Conservation (phyloP, 257 asterid genomes). For the Petrea volubilis region DNA sequence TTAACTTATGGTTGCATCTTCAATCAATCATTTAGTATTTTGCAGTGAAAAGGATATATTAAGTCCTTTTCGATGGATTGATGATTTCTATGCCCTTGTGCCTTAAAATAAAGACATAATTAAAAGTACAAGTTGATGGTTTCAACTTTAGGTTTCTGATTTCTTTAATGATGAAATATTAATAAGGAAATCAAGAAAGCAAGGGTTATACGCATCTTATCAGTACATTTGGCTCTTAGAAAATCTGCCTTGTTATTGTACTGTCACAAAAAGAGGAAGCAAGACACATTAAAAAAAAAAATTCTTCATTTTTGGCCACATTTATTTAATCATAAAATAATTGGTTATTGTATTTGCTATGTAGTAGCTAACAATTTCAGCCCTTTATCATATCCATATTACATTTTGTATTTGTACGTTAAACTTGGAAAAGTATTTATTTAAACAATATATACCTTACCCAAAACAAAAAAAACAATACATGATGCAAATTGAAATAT, state of each 20-base stretch:
- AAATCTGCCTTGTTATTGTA: neutral
- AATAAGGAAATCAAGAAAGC: neutral
- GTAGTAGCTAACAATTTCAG: no score
- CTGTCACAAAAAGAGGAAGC: slow-evolving; percentile 3
- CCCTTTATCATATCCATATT: no score
- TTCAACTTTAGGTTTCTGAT: neutral
- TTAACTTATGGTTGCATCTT: neutral
- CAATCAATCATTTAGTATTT: no score
- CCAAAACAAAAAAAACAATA: no score
- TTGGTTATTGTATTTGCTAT: no score
- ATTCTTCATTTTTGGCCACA: no score
- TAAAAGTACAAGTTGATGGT: neutral
- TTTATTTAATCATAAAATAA: no score
- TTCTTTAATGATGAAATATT: neutral
- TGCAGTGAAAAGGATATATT: neutral
- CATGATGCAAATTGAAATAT: no score
- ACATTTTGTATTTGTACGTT: no score
- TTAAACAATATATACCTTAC: no score
- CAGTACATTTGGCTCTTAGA: neutral
- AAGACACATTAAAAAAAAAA: no score
- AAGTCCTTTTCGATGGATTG: neutral
- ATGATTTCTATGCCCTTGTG: neutral
- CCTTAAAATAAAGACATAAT: neutral
- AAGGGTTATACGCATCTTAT: neutral
- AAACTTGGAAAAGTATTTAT: no score